These are phyloP conservation scores for Gossypium gossypioides DNA, from an alignment of 441 rosid genomes.

Conservation along the genomic window DNA sequence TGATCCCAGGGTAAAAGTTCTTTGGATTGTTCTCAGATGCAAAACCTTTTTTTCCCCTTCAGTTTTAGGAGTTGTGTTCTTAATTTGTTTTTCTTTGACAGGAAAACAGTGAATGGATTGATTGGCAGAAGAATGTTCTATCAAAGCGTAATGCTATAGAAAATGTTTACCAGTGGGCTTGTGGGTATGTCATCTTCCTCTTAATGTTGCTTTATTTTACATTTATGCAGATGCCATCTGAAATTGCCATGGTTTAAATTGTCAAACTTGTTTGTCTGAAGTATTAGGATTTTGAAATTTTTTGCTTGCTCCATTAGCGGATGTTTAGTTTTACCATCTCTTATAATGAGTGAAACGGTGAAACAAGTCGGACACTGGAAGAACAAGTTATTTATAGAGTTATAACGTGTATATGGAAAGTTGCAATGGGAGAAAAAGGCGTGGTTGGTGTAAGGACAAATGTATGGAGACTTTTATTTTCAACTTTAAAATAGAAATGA, in stretches of 20 bases:
- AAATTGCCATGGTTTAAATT: not conserved
- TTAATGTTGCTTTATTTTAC: not conserved
- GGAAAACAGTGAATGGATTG: conserved; percentile 68
- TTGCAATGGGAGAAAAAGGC: not conserved
- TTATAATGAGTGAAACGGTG: not conserved
- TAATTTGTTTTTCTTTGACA: conserved; percentile 25
- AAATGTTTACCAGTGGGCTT: conserved; percentile 86
- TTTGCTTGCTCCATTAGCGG: not conserved
- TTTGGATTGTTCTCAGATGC: not conserved
- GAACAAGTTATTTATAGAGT: conserved; percentile 4
- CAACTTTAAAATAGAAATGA: not conserved
- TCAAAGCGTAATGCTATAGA: conserved; percentile 74
- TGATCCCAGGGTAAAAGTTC: not conserved
- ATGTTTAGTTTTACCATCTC: not conserved
- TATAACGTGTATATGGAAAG: not conserved
- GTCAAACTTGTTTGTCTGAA: not conserved
- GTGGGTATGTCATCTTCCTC: conserved; percentile 55
- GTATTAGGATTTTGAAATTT: not conserved
- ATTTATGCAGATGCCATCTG: not conserved
- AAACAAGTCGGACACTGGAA: not conserved
- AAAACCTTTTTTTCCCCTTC: not conserved
- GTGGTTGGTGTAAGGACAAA: not conserved
- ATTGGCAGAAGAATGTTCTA: conserved; percentile 68
- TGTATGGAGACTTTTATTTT: not conserved
- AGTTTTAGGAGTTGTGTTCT: not conserved